These are phyloP conservation scores for Ustilago lituana DNA, from an alignment of 1,284 basidiomycete species.

Conservation along the genomic window DNA sequence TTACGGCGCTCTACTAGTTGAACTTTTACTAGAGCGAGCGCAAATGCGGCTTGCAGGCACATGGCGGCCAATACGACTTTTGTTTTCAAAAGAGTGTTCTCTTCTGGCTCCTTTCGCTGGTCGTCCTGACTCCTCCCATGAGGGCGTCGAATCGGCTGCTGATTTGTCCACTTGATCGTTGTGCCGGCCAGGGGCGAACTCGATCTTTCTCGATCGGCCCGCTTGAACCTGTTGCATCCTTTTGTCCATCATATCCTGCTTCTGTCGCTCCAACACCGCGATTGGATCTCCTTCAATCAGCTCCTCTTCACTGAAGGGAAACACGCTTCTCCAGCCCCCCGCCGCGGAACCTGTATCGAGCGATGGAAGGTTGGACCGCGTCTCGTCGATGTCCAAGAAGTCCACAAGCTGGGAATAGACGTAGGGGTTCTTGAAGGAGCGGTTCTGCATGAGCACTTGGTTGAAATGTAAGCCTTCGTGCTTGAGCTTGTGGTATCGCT, in stretches of 20 bases:
- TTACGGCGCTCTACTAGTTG: too few species aligned
- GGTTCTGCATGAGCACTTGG: constrained; percentile 86
- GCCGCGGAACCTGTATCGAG: constrained; percentile 14
- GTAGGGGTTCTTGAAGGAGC: constrained; percentile 92
- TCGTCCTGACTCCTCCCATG: too few species aligned
- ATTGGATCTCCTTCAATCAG: constrained; percentile 25
- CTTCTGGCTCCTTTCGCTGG: too few species aligned
- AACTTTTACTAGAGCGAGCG: too few species aligned
- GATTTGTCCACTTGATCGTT: neutral
- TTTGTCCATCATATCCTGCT: neutral
- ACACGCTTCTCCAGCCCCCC: constrained; percentile 7
- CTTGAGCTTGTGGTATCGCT: constrained; percentile 75
- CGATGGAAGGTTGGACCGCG: constrained; percentile 26
- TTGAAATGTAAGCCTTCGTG: constrained; percentile 88
- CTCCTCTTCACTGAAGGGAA: constrained; percentile 12
- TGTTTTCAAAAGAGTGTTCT: too few species aligned
- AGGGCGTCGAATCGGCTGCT: too few species aligned
- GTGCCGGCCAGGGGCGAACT: neutral
- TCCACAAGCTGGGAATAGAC: constrained; percentile 91
- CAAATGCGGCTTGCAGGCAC: too few species aligned
- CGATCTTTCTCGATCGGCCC: neutral
- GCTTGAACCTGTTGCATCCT: neutral
- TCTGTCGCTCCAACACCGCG: neutral
- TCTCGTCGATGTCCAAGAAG: constrained; percentile 88
- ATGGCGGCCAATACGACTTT: too few species aligned